A percentile compares a stretch with the other conserved stretches of the same genome.
Conservation (phyloP, 257 asterid species). For the Capsicum chinense region DNA sequence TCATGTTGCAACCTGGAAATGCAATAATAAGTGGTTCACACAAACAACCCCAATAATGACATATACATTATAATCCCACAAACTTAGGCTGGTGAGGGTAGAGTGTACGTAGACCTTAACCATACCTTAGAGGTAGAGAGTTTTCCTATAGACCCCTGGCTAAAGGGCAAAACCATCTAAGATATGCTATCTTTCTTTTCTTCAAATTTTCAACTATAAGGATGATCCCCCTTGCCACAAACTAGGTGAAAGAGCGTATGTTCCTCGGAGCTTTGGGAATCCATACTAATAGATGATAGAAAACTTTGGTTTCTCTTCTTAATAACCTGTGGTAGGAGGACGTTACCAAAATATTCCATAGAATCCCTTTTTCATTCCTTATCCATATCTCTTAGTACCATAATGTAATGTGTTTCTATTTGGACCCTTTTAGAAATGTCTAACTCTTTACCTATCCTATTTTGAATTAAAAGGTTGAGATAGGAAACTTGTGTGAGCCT, state of each 20-base stretch:
- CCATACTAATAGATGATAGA: not conserved
- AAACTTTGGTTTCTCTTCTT: not conserved
- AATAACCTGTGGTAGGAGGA: not conserved
- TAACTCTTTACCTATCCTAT: not conserved
- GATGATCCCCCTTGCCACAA: not conserved
- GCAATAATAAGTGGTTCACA: not conserved
- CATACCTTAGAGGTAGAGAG: too few species aligned
- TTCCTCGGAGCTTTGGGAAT: not conserved
- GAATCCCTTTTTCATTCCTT: not conserved
- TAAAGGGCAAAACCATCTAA: not conserved
- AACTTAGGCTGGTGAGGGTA: too few species aligned
- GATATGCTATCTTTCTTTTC: not conserved
- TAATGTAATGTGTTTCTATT: not conserved
- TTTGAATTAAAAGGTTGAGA: conserved; percentile 46
- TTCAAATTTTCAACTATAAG: not conserved
- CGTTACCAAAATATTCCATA: too few species aligned
- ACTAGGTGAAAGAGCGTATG: not conserved
- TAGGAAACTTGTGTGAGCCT: conserved; percentile 56
- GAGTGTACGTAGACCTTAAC: too few species aligned
- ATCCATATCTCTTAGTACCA: not conserved
- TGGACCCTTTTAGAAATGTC: not conserved
- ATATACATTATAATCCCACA: too few species aligned
- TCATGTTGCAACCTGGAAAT: not conserved
- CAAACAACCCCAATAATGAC: too few species aligned
- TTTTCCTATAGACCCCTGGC: too few species aligned